Conservation (phyloP, 2,329 filamentous ascomycete genomes). For the Monilinia aucupariae region DNA sequence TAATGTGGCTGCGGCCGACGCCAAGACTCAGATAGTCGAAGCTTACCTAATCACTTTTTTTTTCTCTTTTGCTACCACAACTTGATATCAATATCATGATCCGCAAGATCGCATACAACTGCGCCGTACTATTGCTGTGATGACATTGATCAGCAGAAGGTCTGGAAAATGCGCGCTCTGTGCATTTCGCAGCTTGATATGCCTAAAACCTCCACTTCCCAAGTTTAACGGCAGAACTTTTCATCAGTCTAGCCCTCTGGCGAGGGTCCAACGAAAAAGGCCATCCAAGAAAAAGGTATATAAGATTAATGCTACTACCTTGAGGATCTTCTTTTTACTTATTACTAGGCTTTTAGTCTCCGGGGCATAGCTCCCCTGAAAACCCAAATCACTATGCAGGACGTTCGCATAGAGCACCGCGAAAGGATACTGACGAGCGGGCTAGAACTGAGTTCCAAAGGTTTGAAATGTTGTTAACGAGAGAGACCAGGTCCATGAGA, state of each 20-base stretch:
- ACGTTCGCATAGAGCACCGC: neutral
- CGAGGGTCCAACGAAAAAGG: neutral
- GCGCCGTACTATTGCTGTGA: constrained; percentile 27
- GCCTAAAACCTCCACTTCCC: constrained; percentile 27
- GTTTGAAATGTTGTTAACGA: neutral
- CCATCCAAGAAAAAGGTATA: neutral
- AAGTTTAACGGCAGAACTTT: neutral
- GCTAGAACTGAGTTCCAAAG: neutral
- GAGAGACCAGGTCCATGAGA: neutral
- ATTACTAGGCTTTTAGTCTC: neutral
- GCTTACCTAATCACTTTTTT: constrained; percentile 3
- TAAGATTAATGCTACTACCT: neutral
- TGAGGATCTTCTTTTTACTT: neutral
- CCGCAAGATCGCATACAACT: neutral
- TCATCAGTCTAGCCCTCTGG: constrained; percentile 12
- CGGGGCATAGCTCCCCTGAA: neutral
- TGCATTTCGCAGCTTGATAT: constrained; percentile 35
- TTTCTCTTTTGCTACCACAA: too few species aligned
- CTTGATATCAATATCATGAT: neutral
- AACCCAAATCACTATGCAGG: neutral
- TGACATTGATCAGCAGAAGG: constrained; percentile 39
- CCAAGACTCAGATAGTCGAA: neutral
- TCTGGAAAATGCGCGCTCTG: constrained; percentile 40
- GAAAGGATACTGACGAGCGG: neutral
- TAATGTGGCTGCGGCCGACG: constrained; percentile 4